Percentiles rank a stretch among this genome's conserved stretches.
phyloP scores from a whole-genome alignment of 1,284 basidiomycete species.

The Ceratobasidium sp. region DNA sequence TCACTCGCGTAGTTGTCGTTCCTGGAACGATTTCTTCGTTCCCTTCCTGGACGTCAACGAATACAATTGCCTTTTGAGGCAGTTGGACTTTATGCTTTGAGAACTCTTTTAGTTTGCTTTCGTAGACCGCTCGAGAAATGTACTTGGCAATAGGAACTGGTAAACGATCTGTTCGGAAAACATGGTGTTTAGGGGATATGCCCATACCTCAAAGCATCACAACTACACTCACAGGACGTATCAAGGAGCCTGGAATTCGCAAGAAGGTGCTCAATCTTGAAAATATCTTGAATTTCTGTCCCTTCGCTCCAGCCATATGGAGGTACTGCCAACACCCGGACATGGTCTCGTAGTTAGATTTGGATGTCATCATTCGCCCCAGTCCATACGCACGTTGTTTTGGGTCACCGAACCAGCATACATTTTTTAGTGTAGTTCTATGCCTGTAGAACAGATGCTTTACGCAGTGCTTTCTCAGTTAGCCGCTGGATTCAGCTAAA shows the following conservation, averaged over 20 bases:
- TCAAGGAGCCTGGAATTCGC: constrained; percentile 57
- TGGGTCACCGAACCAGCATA: constrained; percentile 80
- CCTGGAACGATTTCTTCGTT: constrained; percentile 55
- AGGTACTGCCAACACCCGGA: constrained; percentile 59
- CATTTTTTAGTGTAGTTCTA: constrained; percentile 64
- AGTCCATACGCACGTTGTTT: constrained; percentile 72
- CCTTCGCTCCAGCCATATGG: constrained; percentile 65
- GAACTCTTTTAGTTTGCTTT: constrained; percentile 61
- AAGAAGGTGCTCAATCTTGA: constrained; percentile 62
- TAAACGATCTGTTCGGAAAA: constrained; percentile 71
- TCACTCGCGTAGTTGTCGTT: constrained; percentile 65
- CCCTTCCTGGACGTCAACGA: constrained; percentile 65
- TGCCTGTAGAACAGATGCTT: constrained; percentile 65
- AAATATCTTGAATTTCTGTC: constrained; percentile 61
- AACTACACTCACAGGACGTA: constrained; percentile 61
- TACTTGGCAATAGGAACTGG: constrained; percentile 79
- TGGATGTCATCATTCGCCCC: constrained; percentile 55
- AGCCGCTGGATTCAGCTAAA: background rate
- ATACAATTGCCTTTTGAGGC: constrained; percentile 50
- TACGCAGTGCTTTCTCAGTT: background rate
- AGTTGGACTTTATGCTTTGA: constrained; percentile 46
- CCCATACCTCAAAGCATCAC: background rate
- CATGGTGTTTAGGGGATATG: background rate
- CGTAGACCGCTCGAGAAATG: constrained; percentile 75
- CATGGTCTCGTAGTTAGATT: constrained; percentile 58